phyloP scores from a whole-genome alignment of 2,329 filamentous ascomycete species.

The Leptodontidium sp. region DNA sequence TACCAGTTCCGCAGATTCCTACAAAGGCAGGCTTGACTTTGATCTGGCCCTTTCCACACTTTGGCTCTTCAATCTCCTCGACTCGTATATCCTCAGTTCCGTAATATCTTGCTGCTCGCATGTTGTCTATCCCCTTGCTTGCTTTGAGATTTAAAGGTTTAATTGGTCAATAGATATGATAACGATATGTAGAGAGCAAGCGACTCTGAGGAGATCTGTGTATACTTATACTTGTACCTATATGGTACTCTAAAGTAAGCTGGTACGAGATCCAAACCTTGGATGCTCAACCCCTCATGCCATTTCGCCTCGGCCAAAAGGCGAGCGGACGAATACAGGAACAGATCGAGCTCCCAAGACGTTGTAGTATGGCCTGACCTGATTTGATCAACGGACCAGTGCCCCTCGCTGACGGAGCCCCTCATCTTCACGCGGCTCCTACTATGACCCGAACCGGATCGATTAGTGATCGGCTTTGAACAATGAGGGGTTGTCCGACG shows the following conservation, averaged over 20 bases:
- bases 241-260: neutral
- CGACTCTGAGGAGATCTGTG: neutral
- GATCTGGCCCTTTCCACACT: conserved; percentile 59
- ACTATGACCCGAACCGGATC: too few relatives aligned
- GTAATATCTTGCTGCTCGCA: conserved; percentile 63
- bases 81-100: conserved; percentile 63
- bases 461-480: neutral
- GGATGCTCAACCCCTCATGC: conserved; percentile 22
- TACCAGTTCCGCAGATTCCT: conserved; percentile 60
- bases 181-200: neutral
- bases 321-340: conserved; percentile 6
- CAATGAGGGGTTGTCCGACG: conserved; percentile 4
- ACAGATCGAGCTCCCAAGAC: neutral
- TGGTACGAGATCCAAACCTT: conserved; percentile 1
- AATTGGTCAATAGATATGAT: neutral
- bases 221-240: neutral
- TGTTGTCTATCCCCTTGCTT: conserved; percentile 40
- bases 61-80: conserved; percentile 57
- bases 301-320: conserved; percentile 21
- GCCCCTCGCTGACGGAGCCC: neutral
- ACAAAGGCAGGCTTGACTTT: conserved; percentile 56
- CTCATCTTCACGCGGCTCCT: neutral
- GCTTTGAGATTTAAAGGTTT: conserved; percentile 11
- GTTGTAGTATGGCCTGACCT: neutral
- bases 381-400: neutral